Percentiles rank a stretch among this genome's conserved stretches.
phyloP scores from a whole-genome alignment of 257 asterid species.

The Solanum verrucosum region DNA sequence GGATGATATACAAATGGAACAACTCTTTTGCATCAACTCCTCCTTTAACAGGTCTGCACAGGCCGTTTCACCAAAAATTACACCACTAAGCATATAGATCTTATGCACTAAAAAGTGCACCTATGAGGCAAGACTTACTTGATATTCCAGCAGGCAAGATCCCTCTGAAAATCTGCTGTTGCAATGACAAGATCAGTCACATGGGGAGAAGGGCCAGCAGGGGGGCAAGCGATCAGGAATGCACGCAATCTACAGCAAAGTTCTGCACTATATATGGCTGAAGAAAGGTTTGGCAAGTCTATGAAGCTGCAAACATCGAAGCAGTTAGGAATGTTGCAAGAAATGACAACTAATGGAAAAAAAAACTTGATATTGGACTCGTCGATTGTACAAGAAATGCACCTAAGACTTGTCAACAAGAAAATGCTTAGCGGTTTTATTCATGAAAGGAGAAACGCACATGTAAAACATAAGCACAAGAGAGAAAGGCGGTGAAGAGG shows the following conservation, averaged over 20 bases:
- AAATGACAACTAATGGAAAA: not conserved
- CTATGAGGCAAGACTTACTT: conserved; percentile 15
- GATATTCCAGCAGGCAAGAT: conserved; percentile 42
- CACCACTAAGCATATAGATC: not conserved
- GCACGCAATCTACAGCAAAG: conserved; percentile 45
- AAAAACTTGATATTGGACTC: not conserved
- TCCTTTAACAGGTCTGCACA: conserved; percentile 38
- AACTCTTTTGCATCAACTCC: conserved; percentile 48
- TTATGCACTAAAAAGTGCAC: not conserved
- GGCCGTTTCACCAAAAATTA: not conserved
- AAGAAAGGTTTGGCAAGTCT: conserved; percentile 43
- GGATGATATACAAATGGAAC: conserved; percentile 41
- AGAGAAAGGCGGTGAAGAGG: not conserved
- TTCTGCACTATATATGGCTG: conserved; percentile 49
- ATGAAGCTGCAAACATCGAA: conserved; percentile 22
- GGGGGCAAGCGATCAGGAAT: conserved; percentile 53
- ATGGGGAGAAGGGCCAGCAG: conserved; percentile 40
- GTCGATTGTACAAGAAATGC: not conserved
- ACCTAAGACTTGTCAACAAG: not conserved
- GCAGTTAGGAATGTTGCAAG: not conserved
- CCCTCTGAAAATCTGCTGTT: conserved; percentile 47
- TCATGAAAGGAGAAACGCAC: not conserved
- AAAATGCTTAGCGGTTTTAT: not conserved
- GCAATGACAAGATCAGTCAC: conserved; percentile 46
- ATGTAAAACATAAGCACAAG: not conserved